Conservation (phyloP, 1,284 basidiomycete genomes). For the Marasmius sp. region DNA sequence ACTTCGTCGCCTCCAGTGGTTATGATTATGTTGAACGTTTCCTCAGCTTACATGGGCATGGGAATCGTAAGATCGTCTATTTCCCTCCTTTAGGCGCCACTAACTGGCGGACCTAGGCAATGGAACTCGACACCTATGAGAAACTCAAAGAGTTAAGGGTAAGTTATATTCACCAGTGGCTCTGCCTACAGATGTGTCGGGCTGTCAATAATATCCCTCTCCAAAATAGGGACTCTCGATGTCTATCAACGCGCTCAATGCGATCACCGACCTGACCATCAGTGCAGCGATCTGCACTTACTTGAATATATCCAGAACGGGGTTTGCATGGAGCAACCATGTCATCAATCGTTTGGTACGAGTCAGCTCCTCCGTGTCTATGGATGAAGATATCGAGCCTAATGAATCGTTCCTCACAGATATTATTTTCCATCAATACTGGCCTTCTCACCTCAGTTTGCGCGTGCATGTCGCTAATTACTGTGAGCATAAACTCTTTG, state of each 20-base stretch:
- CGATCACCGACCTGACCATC: neutral
- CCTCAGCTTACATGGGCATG: neutral
- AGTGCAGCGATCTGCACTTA: neutral
- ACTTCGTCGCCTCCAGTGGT: no score
- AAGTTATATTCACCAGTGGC: neutral
- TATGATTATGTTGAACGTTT: no score
- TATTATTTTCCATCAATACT: slow-evolving; percentile 9
- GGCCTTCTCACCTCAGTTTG: slow-evolving; percentile 5
- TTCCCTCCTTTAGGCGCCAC: neutral
- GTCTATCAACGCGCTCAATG: slow-evolving; percentile 4
- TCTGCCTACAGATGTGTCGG: neutral
- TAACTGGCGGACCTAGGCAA: neutral
- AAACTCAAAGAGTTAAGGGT: neutral
- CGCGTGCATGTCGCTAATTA: neutral
- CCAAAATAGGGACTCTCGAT: neutral
- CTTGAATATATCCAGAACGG: neutral
- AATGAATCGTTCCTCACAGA: neutral
- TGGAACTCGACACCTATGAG: neutral
- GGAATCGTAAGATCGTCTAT: neutral
- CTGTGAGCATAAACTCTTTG: neutral
- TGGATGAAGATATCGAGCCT: neutral
- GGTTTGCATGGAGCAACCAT: slow-evolving; percentile 9
- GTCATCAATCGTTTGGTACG: slow-evolving; percentile 7
- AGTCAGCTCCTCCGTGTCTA: no score
- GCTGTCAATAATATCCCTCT: neutral